Conservation (phyloP, 108 stramenopile genomes). For the Fragilariopsis cylindrus region DNA sequence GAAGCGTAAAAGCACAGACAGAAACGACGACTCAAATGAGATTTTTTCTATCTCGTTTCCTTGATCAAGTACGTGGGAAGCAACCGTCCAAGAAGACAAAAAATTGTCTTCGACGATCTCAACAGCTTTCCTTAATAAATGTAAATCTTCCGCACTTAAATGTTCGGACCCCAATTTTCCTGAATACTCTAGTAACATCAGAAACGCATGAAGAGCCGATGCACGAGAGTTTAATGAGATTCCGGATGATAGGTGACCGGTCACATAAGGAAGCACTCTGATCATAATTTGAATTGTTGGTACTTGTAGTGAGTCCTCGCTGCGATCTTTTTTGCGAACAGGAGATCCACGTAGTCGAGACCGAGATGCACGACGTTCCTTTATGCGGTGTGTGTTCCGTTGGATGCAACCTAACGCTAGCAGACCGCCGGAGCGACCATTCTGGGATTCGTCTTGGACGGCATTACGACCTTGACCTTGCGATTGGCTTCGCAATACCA, state of each 20-base stretch:
- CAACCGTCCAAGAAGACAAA: constrained; percentile 66
- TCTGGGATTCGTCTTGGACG: constrained; percentile 51
- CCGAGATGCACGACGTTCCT: constrained; percentile 24
- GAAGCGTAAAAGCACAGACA: constrained; percentile 67
- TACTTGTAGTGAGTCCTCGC: constrained; percentile 33
- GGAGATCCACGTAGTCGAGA: constrained; percentile 28
- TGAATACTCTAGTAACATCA: constrained; percentile 71
- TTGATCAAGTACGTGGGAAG: constrained; percentile 58
- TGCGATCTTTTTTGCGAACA: neutral
- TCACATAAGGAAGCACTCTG: constrained; percentile 70
- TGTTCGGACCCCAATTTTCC: constrained; percentile 21
- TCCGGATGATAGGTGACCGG: constrained; percentile 48
- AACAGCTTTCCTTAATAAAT: constrained; percentile 69
- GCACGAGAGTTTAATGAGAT: constrained; percentile 53
- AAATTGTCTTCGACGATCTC: constrained; percentile 79
- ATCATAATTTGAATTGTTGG: constrained; percentile 81
- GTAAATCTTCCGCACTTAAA: constrained; percentile 38
- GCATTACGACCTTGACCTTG: constrained; percentile 46
- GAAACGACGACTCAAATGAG: constrained; percentile 52
- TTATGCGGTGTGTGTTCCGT: constrained; percentile 46
- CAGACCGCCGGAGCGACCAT: constrained; percentile 66
- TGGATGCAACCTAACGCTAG: constrained; percentile 81
- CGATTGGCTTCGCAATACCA: constrained; percentile 52
- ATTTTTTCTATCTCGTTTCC: constrained; percentile 63
- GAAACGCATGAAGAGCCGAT: constrained; percentile 75